phyloP scores from a whole-genome alignment of 805 yeast genomes.

The Kazachstania viticola region DNA sequence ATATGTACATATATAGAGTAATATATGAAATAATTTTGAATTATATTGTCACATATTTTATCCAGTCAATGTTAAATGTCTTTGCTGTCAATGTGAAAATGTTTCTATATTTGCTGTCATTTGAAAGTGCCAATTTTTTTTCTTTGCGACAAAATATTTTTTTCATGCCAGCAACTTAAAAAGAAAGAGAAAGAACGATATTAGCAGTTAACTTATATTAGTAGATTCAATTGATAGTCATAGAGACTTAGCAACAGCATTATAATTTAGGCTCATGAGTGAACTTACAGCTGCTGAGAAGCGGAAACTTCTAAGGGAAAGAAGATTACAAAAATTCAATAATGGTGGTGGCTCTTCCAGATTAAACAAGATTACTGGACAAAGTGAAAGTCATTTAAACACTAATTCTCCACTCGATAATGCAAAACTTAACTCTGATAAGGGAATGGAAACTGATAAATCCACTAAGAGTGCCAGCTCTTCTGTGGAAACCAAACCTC shows the following conservation, averaged over 20 bases:
- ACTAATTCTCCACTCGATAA: conserved; percentile 26
- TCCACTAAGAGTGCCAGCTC: not conserved
- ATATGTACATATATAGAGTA: too few relatives aligned
- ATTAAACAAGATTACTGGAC: conserved; percentile 38
- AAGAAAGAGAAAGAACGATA: not conserved
- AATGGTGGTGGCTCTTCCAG: conserved; percentile 45
- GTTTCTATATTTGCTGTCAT: too few relatives aligned
- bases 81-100: too few relatives aligned
- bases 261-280: conserved; percentile 24
- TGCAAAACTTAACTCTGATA: too few relatives aligned
- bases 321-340: conserved; percentile 52
- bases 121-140: too few relatives aligned
- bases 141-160: too few relatives aligned
- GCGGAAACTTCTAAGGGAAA: conserved; percentile 45
- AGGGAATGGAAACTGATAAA: not conserved
- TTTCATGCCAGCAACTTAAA: too few relatives aligned
- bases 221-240: not conserved
- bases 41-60: too few relatives aligned
- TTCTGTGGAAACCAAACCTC: not conserved
- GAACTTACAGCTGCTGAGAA: conserved; percentile 44
- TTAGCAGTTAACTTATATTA: not conserved
- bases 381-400: conserved; percentile 27
- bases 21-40: too few relatives aligned
- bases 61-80: too few relatives aligned
- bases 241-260: not conserved